These are phyloP conservation scores for Cryphonectria japonica DNA, from an alignment of 2,329 filamentous ascomycete species.

Conservation along the genomic window DNA sequence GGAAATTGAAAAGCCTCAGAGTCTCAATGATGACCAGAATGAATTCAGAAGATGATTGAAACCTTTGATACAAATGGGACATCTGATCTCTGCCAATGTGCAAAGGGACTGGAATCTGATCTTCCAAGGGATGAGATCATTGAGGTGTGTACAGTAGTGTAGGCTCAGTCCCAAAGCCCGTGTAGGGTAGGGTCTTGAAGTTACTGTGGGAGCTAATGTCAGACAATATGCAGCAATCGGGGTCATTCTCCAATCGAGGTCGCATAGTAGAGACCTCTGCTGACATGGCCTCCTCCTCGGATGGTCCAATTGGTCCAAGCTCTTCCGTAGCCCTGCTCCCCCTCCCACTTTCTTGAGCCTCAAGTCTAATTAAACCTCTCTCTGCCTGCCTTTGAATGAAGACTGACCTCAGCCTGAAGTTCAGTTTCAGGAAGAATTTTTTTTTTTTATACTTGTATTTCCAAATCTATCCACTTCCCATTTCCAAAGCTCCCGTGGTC, in stretches of 20 bases:
- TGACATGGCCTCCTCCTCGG: background rate
- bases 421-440: background rate
- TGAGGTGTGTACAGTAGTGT: background rate
- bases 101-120: background rate
- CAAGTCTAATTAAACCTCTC: background rate
- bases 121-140: slow-evolving; percentile 1
- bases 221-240: background rate
- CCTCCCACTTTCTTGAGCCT: slow-evolving; percentile 2
- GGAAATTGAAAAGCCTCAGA: background rate
- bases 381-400: background rate
- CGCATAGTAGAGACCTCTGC: background rate
- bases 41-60: background rate
- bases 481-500: background rate
- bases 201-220: background rate
- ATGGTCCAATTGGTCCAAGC: background rate
- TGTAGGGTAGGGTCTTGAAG: background rate
- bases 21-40: background rate
- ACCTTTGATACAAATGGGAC: background rate
- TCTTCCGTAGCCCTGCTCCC: background rate
- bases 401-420: background rate
- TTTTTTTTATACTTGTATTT: too few relatives aligned
- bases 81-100: background rate
- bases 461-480: background rate
- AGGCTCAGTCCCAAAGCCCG: background rate
- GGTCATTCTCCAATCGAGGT: background rate